Base-by-base conservation (phyloP, 805 yeast genomes). In the Phaffomyces thermotolerans region DNA sequence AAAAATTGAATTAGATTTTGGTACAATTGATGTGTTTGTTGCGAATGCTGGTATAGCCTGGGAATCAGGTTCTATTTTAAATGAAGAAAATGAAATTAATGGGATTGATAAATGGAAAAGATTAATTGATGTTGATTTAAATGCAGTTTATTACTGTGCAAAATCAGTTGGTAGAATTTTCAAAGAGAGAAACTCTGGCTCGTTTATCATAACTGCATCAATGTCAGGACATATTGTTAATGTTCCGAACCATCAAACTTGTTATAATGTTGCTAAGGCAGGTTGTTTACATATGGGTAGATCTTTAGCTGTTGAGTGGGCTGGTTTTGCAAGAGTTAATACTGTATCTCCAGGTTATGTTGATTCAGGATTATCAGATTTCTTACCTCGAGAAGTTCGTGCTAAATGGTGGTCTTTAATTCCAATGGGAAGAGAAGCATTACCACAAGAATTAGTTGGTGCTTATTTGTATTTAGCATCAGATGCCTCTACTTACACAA, bases 11-110 rank as follows among this genome's bases (percentile, higher is more conserved):
- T 52, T 66, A 49, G 95, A 87, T 58, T 88, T 89, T 63, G 62
- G 81, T 43, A 77, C 76, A 51, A 79, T 88, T 51, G 96, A 88
- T 62, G 70, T 86, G 20, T 82, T 85, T 56, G 93, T 88, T 36
- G 91, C 95, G 53, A 88, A 88, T 63, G 96, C 96, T 13, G 96
- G 96, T 34, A 76, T 85, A 33, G 81, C 90, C 8, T 87, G 95
- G 95, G 71, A 77, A 23, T 68, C 75, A 18, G 90, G 90, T 18
- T 73, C 76, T 17, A 54, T 79, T 43, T 59, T 76, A 38, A 79
- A 73, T 44, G 66, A 65, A 46, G 57, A 59, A 34, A 66, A 65
- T 37, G 58, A 67, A 27, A 27, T 20, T 20, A 20, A 20, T 20
- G 22, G 29, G 9, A 13, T 27, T 47, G 65, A 63, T 36, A 78